These are phyloP conservation scores for Cryphonectria japonica DNA, from an alignment of 2,329 filamentous ascomycete genomes.

Conservation along the genomic window DNA sequence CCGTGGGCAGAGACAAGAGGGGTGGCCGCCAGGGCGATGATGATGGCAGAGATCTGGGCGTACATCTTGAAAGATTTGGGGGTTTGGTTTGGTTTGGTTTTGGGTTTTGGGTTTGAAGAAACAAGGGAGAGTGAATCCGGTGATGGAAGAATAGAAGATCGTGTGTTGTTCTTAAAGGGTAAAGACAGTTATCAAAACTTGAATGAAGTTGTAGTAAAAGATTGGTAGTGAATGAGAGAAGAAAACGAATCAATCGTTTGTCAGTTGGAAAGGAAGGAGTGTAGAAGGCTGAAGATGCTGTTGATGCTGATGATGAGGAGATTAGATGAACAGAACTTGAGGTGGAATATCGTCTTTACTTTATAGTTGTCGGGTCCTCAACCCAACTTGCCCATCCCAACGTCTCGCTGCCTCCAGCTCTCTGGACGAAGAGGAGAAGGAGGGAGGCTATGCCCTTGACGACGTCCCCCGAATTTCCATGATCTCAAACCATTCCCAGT, in stretches of 20 bases:
- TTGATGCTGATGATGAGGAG: slow-evolving; percentile 16
- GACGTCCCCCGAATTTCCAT: background rate
- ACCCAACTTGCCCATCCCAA: background rate
- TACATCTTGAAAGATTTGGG: slow-evolving; percentile 33
- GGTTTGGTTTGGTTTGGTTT: background rate
- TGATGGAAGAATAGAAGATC: background rate
- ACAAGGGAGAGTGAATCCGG: background rate
- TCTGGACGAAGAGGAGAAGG: background rate
- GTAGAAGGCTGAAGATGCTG: slow-evolving; percentile 18
- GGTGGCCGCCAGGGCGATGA: slow-evolving; percentile 31
- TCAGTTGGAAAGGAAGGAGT: slow-evolving; percentile 2
- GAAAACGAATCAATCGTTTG: slow-evolving; percentile 23
- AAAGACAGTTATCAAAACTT: slow-evolving; percentile 15
- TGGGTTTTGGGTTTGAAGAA: background rate
- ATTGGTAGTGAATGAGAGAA: slow-evolving; percentile 16
- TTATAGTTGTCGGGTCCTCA: slow-evolving; percentile 12
- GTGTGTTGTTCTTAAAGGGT: background rate
- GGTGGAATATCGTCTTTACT: background rate
- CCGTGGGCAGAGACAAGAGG: slow-evolving; percentile 38
- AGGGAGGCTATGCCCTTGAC: slow-evolving; percentile 2
- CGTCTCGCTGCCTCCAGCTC: background rate
- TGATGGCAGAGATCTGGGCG: slow-evolving; percentile 21
- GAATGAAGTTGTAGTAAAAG: background rate
- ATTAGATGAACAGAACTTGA: slow-evolving; percentile 1
- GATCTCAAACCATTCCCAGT: background rate